Conservation (phyloP, 208 protist genomes). For the Leishmania tropica region DNA sequence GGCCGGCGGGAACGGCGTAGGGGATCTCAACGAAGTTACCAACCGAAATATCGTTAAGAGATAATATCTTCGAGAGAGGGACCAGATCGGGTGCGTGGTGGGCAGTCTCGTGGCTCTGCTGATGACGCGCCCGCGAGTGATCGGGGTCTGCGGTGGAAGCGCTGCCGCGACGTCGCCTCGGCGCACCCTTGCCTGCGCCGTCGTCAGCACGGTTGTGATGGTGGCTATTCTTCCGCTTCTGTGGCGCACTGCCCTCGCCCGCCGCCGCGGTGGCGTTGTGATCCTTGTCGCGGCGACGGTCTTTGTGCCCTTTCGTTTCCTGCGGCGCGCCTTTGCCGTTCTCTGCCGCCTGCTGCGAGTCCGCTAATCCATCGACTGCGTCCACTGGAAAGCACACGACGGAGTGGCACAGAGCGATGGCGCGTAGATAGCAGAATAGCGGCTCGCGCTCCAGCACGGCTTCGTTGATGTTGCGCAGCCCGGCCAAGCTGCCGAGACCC, state of each 20-base stretch:
- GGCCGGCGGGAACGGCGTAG: slow-evolving; percentile 29
- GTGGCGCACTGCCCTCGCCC: neutral
- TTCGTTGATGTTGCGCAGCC: slow-evolving; percentile 33
- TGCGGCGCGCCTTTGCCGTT: neutral
- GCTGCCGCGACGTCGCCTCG: neutral
- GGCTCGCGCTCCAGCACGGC: slow-evolving; percentile 47
- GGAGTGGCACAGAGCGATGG: slow-evolving; percentile 75
- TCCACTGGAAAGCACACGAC: slow-evolving; percentile 75
- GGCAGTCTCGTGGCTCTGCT: neutral
- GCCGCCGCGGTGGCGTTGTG: neutral
- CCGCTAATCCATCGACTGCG: neutral
- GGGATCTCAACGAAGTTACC: slow-evolving; percentile 36
- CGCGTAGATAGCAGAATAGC: slow-evolving; percentile 64
- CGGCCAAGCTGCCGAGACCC: neutral
- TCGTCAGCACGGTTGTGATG: neutral
- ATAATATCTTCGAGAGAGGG: slow-evolving; percentile 2
- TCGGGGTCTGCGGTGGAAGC: neutral
- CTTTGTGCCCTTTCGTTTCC: neutral
- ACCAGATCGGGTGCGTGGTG: neutral
- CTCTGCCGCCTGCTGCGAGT: neutral
- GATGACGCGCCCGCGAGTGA: neutral
- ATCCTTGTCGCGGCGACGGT: neutral
- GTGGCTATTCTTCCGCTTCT: neutral
- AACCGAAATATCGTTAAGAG: slow-evolving; percentile 11
- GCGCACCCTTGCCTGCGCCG: neutral